These are phyloP conservation scores for Auriscalpium vulgare DNA, from an alignment of 768 basidiomycete species.

Conservation along the genomic window DNA sequence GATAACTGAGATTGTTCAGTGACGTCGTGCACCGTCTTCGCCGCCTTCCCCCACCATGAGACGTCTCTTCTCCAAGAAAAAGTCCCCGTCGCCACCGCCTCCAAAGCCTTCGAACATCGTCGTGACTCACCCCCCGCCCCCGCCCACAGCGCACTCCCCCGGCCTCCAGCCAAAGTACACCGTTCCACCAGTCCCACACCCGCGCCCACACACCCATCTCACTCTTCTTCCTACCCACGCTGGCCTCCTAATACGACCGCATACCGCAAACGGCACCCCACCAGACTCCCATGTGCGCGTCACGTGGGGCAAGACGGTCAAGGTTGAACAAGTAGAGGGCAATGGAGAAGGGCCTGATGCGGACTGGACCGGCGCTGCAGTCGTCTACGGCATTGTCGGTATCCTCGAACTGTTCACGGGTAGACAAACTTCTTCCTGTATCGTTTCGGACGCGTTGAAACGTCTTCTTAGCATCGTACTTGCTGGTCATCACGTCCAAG, in stretches of 20 bases:
- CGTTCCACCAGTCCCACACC: conserved; percentile 67
- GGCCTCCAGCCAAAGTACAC: conserved; percentile 53
- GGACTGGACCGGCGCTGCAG: conserved; percentile 48
- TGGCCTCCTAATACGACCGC: conserved; percentile 64
- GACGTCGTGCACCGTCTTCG: neutral
- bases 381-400: conserved; percentile 74
- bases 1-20: neutral
- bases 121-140: neutral
- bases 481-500: conserved; percentile 63
- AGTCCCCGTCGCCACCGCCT: conserved; percentile 1
- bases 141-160: conserved; percentile 17
- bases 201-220: conserved; percentile 62
- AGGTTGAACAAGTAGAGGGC: conserved; percentile 42
- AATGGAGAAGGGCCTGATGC: conserved; percentile 25
- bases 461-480: conserved; percentile 51
- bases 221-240: conserved; percentile 48
- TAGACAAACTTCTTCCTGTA: conserved; percentile 26
- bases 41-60: conserved; percentile 6
- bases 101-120: neutral
- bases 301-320: conserved; percentile 51
- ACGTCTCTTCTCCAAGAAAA: conserved; percentile 12
- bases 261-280: conserved; percentile 26
- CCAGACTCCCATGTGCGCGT: conserved; percentile 38
- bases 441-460: neutral
- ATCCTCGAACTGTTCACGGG: conserved; percentile 66